Conservation (phyloP, 2,329 filamentous ascomycete genomes). For the Cryphonectria naterciae region DNA sequence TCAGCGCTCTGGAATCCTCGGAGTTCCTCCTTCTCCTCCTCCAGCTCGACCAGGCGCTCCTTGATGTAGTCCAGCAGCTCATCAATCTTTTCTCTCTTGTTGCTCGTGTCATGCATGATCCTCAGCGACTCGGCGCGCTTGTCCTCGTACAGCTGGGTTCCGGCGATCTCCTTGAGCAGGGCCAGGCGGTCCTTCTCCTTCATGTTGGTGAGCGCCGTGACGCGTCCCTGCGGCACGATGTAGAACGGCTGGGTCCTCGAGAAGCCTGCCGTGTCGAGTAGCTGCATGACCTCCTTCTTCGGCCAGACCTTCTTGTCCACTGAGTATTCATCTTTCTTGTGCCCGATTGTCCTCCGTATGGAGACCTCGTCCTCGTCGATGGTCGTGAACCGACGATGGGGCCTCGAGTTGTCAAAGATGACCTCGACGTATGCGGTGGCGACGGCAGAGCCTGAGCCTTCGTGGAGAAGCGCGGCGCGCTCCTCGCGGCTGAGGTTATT, state of each 20-base stretch:
- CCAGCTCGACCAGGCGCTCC: slow-evolving; percentile 83
- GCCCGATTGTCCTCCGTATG: slow-evolving; percentile 88
- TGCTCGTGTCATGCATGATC: slow-evolving; percentile 96
- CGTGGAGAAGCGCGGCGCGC: slow-evolving; percentile 93
- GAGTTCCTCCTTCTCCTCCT: slow-evolving; percentile 96
- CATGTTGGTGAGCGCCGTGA: slow-evolving; percentile 97
- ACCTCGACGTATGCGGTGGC: slow-evolving; percentile 99
- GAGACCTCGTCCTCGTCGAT: slow-evolving; percentile 83
- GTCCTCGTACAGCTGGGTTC: slow-evolving; percentile 95
- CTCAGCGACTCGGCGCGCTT: slow-evolving; percentile 89
- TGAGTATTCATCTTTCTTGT: slow-evolving; percentile 98
- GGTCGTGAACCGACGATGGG: slow-evolving; percentile 86
- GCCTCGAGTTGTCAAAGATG: slow-evolving; percentile 90
- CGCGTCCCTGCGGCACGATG: slow-evolving; percentile 95
- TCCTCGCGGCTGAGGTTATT: slow-evolving; percentile 95
- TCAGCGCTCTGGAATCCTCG: slow-evolving; percentile 95
- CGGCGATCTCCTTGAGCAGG: slow-evolving; percentile 95
- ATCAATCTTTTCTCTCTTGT: slow-evolving; percentile 93
- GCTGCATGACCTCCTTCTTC: slow-evolving; percentile 90
- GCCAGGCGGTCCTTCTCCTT: slow-evolving; percentile 91
- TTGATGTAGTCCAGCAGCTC: slow-evolving; percentile 90
- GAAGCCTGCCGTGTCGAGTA: slow-evolving; percentile 94
- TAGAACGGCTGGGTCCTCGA: slow-evolving; percentile 98
- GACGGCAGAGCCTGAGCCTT: slow-evolving; percentile 95
- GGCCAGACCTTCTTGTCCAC: slow-evolving; percentile 96